Percentiles rank a stretch among this genome's conserved stretches.
These are phyloP conservation scores for Agapanthus africanus DNA, from an alignment of 106 monocot genomes.

Conservation along the genomic window DNA sequence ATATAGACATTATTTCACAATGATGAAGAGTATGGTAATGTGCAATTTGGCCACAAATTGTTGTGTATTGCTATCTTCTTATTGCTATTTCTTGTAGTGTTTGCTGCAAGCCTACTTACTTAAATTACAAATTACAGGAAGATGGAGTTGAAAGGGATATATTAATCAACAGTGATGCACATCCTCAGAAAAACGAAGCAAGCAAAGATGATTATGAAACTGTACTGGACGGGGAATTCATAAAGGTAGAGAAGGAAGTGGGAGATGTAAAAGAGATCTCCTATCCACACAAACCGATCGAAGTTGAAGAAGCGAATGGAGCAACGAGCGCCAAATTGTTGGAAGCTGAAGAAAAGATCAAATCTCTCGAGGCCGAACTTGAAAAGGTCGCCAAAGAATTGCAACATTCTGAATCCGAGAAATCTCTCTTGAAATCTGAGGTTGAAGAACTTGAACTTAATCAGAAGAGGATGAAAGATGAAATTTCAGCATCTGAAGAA, in stretches of 20 bases:
- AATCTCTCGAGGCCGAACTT: conserved; percentile 38
- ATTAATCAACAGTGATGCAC: conserved; percentile 20
- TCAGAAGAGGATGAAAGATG: conserved; percentile 43
- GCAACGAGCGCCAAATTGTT: background rate
- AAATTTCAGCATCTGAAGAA: conserved; percentile 35
- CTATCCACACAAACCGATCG: conserved; percentile 14
- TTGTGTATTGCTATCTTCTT: background rate
- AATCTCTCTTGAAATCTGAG: conserved; percentile 29
- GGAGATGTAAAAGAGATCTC: conserved; percentile 28
- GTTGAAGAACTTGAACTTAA: conserved; percentile 49
- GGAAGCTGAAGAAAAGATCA: conserved; percentile 37
- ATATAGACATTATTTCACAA: background rate
- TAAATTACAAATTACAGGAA: conserved; percentile 23
- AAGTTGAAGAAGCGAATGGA: conserved; percentile 5
- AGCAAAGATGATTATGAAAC: conserved; percentile 31
- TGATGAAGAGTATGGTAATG: background rate
- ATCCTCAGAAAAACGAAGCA: conserved; percentile 14
- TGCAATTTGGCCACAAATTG: background rate
- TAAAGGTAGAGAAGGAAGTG: conserved; percentile 38
- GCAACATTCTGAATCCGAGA: conserved; percentile 50
- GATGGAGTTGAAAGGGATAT: conserved; percentile 22
- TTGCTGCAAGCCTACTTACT: background rate
- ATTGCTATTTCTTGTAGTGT: background rate
- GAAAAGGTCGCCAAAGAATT: conserved; percentile 30
- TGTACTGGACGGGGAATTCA: conserved; percentile 32